phyloP scores from a whole-genome alignment of 2,329 filamentous ascomycete species.

The Pseudocercospora eumusae region DNA sequence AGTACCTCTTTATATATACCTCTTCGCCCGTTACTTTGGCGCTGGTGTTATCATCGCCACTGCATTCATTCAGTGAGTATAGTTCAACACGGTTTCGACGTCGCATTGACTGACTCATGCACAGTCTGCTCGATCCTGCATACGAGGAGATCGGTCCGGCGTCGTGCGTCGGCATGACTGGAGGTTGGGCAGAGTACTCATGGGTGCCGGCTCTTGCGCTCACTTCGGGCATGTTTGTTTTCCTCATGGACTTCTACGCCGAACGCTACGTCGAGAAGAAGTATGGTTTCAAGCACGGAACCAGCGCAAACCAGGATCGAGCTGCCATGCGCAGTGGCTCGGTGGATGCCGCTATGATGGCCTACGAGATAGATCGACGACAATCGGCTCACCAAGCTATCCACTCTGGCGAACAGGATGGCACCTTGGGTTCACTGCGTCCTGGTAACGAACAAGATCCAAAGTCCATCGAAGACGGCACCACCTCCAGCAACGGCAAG shows the following conservation, averaged over 20 bases:
- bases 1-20: conserved; percentile 48
- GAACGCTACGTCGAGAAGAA: conserved; percentile 55
- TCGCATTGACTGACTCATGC: not conserved
- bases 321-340: conserved; percentile 21
- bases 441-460: conserved; percentile 10
- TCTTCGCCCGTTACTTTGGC: conserved; percentile 52
- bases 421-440: not conserved
- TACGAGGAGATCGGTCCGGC: conserved; percentile 39
- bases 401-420: conserved; percentile 47
- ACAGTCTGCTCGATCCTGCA: conserved; percentile 43
- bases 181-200: conserved; percentile 53
- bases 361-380: conserved; percentile 24
- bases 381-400: conserved; percentile 43
- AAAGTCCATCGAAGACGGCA: conserved; percentile 19
- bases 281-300: conserved; percentile 44
- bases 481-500: conserved; percentile 11
- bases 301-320: conserved; percentile 23
- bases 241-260: conserved; percentile 54
- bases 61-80: conserved; percentile 48
- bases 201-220: conserved; percentile 58
- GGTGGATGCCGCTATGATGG: conserved; percentile 32
- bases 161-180: conserved; percentile 58
- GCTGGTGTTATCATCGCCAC: conserved; percentile 52
- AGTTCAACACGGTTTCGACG: not conserved
- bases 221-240: conserved; percentile 52